Evolutionary conservation across 495 filamentous ascomycete genomes (phyloP), one percentile per base, ranked within the genome.

Genomic region (Bathelium albidoporum): DNA sequence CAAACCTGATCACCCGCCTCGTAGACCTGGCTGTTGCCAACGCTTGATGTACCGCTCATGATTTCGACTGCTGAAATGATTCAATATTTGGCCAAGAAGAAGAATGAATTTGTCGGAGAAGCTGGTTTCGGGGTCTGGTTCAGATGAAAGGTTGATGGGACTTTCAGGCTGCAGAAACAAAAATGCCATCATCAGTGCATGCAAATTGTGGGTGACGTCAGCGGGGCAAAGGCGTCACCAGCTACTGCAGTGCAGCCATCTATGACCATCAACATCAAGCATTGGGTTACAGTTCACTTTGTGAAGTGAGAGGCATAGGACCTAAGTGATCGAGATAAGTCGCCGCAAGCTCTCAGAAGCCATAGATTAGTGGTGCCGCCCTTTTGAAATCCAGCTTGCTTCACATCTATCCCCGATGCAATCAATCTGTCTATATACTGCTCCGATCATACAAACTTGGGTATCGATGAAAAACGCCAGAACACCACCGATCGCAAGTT

Each of bases 1-100:
- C 62, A 2, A 59, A 73, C 71, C 69, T 76, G 88, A 74, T 93
- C 89, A 62, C 85, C 86, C 36, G 78, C 82, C 69, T 84, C 83
- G 74, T 87, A 88, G 68, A 86, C 65, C 55, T 68, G 62, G 29
- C 68, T 58, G 64, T 66, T 65, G 64, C 85, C 85, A 70, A 87
- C 83, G 70, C 73, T 80, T 39, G 83, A 84, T 73, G 62, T 81
- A 14, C 69, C 69, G 64, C 61, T 66, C 66, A 70, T 70, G 31
- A 65, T 73, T 60, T 10, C 58, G 4, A 26, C 24, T 39, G 22
- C 22, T 34, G 26, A 26, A n/a, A n/a, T n/a, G n/a, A n/a, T n/a
- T n/a, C n/a, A n/a, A n/a, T n/a, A n/a, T n/a, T n/a, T n/a, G n/a
- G n/a, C n/a, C n/a, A 32, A 41, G 59, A n/a, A 28, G 12, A 36